These are phyloP conservation scores for Leptomonas pyrrhocoris DNA, from an alignment of 208 protist genomes.

Conservation along the genomic window DNA sequence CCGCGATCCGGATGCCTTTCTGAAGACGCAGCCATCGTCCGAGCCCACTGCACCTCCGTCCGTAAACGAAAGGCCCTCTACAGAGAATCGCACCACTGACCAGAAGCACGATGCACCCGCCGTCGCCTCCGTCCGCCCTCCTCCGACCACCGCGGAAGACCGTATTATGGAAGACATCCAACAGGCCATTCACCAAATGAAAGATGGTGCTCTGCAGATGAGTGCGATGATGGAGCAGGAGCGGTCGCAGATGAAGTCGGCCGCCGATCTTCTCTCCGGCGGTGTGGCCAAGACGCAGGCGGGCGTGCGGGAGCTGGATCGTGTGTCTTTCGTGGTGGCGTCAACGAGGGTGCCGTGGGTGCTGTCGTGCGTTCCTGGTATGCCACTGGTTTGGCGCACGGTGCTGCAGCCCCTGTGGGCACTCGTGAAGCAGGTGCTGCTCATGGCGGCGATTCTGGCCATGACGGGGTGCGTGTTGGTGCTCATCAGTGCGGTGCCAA, in stretches of 20 bases:
- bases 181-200: constrained; percentile 56
- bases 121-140: background rate
- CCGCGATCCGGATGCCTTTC: background rate
- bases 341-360: constrained; percentile 21
- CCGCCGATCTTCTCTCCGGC: constrained; percentile 46
- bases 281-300: constrained; percentile 43
- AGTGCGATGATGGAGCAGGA: constrained; percentile 64
- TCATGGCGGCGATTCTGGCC: constrained; percentile 45
- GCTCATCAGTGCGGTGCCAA: constrained; percentile 49
- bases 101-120: background rate
- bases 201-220: constrained; percentile 59
- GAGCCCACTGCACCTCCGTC: background rate
- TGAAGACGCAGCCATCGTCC: background rate
- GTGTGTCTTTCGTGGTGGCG: constrained; percentile 24
- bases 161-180: constrained; percentile 59
- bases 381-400: constrained; percentile 49
- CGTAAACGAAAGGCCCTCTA: background rate
- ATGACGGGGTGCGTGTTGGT: constrained; percentile 40
- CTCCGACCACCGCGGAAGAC: constrained; percentile 33
- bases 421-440: constrained; percentile 52
- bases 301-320: constrained; percentile 37
- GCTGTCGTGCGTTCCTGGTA: constrained; percentile 46
- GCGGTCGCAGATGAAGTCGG: constrained; percentile 38
- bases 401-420: constrained; percentile 65
- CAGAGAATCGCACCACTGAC: background rate